A percentile compares a stretch with the other conserved stretches of the same genome.
phyloP scores from a whole-genome alignment of 148 eudicot genomes.

The Amaranthus hypochondriacus region DNA sequence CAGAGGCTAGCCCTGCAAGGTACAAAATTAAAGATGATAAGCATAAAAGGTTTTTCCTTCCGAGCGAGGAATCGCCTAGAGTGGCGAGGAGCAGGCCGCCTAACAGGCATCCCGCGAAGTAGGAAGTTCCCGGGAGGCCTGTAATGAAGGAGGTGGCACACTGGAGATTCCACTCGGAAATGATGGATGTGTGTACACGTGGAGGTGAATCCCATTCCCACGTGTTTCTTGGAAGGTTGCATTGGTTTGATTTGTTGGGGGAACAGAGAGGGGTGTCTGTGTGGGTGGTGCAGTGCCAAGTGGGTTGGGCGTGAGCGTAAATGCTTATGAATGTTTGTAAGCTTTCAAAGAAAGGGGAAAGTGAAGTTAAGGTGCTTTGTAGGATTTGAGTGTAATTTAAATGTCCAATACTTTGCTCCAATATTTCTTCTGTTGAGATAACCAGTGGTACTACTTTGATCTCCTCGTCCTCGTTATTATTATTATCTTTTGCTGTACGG shows the following conservation, averaged over 20 bases:
- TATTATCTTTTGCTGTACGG: not conserved
- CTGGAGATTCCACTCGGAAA: constrained; percentile 20
- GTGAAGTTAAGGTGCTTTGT: not conserved
- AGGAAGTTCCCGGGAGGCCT: constrained; percentile 12
- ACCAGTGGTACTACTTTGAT: not conserved
- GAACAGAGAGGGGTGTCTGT: not conserved
- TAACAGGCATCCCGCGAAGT: constrained; percentile 15
- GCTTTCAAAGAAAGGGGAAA: not conserved
- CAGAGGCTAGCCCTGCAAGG: not conserved
- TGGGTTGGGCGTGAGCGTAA: constrained; percentile 6
- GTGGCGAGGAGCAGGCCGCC: constrained; percentile 18
- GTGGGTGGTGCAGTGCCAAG: constrained; percentile 5
- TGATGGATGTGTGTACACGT: constrained; percentile 11
- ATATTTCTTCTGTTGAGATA: not conserved
- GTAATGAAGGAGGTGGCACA: constrained; percentile 14
- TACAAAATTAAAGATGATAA: not conserved
- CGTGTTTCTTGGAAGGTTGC: constrained; percentile 1
- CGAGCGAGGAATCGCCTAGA: constrained; percentile 18
- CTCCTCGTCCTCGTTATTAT: not conserved
- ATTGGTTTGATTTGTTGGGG: constrained; percentile 6
- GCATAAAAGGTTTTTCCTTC: constrained; percentile 17
- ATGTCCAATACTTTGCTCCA: constrained; percentile 1
- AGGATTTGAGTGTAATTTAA: not conserved
- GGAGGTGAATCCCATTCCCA: constrained; percentile 19
- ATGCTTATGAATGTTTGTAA: constrained; percentile 9